Evolutionary conservation across 2,329 filamentous ascomycete species (phyloP).

Genomic region (Pseudogymnoascus sp.): DNA sequence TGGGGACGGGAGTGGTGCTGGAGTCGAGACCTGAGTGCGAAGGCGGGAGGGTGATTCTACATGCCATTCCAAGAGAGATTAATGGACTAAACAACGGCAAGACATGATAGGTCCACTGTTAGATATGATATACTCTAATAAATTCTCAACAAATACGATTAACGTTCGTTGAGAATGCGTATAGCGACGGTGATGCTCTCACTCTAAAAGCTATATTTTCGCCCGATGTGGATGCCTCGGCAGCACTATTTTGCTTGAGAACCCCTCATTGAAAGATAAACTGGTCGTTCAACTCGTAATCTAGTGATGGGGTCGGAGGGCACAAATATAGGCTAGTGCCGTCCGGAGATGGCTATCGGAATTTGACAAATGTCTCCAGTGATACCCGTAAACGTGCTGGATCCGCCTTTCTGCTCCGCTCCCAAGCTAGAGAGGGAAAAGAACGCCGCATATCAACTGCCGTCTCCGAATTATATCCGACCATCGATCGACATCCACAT

Average conservation of each 20-base stretch:
- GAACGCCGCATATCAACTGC: neutral
- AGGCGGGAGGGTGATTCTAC: neutral
- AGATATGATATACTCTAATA: neutral
- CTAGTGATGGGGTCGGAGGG: neutral
- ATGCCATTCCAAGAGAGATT: neutral
- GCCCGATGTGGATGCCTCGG: neutral
- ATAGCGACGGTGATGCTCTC: neutral
- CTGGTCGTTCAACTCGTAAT: neutral
- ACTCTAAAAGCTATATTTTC: neutral
- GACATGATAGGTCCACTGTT: neutral
- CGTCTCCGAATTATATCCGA: neutral
- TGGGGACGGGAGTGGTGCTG: neutral
- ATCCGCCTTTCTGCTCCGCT: constrained; percentile 1
- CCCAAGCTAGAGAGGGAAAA: neutral
- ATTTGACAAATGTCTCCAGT: neutral
- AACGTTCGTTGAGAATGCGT: neutral
- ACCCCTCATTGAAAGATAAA: constrained; percentile 1
- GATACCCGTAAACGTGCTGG: constrained; percentile 4
- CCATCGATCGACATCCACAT: neutral
- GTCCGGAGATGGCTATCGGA: neutral
- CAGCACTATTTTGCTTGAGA: neutral
- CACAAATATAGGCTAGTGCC: neutral
- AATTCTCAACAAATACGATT: neutral
- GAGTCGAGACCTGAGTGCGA: neutral
- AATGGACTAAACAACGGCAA: neutral